These are phyloP conservation scores for Starmerella khaoyaiensis DNA, from an alignment of 805 yeast genomes.

Conservation along the genomic window DNA sequence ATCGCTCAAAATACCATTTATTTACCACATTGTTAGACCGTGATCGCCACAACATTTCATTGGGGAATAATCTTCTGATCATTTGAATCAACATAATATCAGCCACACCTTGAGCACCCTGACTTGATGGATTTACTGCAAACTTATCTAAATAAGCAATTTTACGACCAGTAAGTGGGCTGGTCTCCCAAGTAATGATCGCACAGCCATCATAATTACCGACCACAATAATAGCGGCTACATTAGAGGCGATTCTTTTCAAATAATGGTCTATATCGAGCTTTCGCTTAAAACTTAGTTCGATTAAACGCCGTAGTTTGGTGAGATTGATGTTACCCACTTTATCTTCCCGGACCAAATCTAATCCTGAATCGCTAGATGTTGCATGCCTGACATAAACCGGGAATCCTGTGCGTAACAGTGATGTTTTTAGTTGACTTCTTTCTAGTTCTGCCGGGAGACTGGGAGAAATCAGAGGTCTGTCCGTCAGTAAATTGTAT, in stretches of 20 bases:
- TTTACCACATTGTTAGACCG: slow-evolving; percentile 78
- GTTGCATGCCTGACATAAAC: slow-evolving; percentile 33
- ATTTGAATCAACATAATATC: slow-evolving; percentile 82
- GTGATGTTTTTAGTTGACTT: slow-evolving; percentile 57
- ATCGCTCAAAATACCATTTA: slow-evolving; percentile 93
- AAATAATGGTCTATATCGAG: slow-evolving; percentile 59
- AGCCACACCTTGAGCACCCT: slow-evolving; percentile 88
- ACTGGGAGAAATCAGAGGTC: slow-evolving; percentile 83
- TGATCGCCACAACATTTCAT: slow-evolving; percentile 82
- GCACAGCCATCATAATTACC: slow-evolving; percentile 97
- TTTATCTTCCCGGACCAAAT: slow-evolving; percentile 30
- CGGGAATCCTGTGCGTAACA: slow-evolving; percentile 62
- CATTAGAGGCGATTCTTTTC: slow-evolving; percentile 44
- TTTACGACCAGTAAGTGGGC: slow-evolving; percentile 26
- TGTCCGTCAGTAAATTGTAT: slow-evolving; percentile 79
- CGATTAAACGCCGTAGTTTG: slow-evolving; percentile 49
- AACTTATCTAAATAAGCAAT: slow-evolving; percentile 85
- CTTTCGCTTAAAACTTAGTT: slow-evolving; percentile 62
- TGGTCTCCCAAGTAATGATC: slow-evolving; percentile 67
- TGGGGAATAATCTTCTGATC: slow-evolving; percentile 47
- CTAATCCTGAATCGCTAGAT: slow-evolving; percentile 24
- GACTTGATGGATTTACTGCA: slow-evolving; percentile 71
- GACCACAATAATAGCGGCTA: slow-evolving; percentile 70
- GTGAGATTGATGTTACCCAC: slow-evolving; percentile 39
- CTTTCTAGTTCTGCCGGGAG: slow-evolving; percentile 53